Percentiles rank a stretch among this genome's conserved stretches.
Evolutionary conservation across 805 yeast species (phyloP).

Genomic region (Pichia eremophila): DNA sequence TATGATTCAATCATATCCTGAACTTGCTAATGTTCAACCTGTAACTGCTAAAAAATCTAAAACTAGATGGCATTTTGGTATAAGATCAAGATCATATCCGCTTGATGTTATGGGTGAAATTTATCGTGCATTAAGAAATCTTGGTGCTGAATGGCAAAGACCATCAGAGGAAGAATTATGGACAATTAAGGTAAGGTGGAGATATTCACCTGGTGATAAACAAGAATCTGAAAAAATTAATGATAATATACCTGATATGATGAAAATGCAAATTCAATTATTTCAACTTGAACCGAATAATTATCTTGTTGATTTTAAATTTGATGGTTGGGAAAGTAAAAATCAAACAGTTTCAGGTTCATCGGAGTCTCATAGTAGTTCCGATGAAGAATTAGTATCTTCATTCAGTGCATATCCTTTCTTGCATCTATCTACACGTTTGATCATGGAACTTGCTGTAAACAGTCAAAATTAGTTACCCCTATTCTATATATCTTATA

Average conservation of each 20-base stretch:
- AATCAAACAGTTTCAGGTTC: constrained; percentile 9
- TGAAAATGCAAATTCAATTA: constrained; percentile 95
- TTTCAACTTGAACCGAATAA: constrained; percentile 95
- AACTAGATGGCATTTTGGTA: constrained; percentile 98
- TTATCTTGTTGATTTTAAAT: constrained; percentile 92
- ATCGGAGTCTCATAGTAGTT: constrained; percentile 8
- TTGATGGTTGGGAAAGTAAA: constrained; percentile 86
- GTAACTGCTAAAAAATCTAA: constrained; percentile 72
- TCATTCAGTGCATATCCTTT: constrained; percentile 96
- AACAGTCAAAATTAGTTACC: constrained; percentile 57
- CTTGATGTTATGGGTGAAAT: constrained; percentile 98
- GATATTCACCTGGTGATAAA: constrained; percentile 37
- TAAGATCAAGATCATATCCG: constrained; percentile 91
- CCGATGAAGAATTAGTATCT: constrained; percentile 61
- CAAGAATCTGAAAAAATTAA: constrained; percentile 1
- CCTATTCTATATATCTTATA: not conserved
- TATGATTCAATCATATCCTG: constrained; percentile 46
- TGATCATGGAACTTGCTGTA: constrained; percentile 95
- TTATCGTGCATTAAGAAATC: constrained; percentile 81
- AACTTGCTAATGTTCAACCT: constrained; percentile 29
- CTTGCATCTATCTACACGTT: constrained; percentile 80
- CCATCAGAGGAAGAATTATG: constrained; percentile 92
- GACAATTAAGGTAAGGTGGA: constrained; percentile 96
- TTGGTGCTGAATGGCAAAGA: constrained; percentile 96
- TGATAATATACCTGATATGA: constrained; percentile 53